Conservation (phyloP, 1,284 basidiomycete species). For the Rhodotorula mucilaginosa region DNA sequence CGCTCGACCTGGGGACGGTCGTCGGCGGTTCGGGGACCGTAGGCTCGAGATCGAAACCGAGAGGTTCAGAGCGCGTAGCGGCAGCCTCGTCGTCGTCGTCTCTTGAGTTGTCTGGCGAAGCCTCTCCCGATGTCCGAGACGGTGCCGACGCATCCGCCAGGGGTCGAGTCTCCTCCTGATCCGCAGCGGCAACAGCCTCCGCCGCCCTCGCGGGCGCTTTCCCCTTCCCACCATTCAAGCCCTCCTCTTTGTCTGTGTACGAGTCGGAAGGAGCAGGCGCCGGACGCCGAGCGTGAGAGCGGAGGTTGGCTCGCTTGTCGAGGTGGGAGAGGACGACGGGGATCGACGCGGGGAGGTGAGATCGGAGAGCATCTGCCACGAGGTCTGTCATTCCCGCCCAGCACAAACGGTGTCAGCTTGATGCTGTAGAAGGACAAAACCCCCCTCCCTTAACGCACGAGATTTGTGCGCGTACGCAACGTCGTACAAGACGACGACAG, state of each 20-base stretch:
- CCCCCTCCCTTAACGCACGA: constrained; percentile 47
- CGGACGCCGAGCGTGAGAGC: constrained; percentile 2
- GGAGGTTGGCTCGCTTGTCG: constrained; percentile 27
- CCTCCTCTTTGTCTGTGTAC: not conserved
- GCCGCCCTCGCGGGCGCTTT: constrained; percentile 10
- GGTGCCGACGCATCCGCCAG: no score
- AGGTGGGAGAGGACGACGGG: constrained; percentile 24
- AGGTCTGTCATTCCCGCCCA: constrained; percentile 45
- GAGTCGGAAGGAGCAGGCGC: not conserved
- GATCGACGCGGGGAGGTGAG: constrained; percentile 5
- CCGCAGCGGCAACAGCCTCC: no score
- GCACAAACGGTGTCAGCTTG: not conserved
- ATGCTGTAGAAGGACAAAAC: no score
- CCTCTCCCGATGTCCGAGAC: no score
- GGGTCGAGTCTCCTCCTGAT: no score
- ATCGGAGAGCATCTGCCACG: not conserved
- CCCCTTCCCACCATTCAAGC: constrained; percentile 14
- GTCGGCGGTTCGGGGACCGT: constrained; percentile 33
- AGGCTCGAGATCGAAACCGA: constrained; percentile 21
- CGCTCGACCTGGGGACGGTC: constrained; percentile 32
- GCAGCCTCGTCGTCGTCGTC: not conserved
- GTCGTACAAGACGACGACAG: constrained; percentile 68
- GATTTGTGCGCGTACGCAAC: constrained; percentile 73
- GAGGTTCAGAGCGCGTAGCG: not conserved
- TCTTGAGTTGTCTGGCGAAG: not conserved